Evolutionary conservation across 108 stramenopile genomes (phyloP), one percentile per base, ranked within the genome.

Genomic region (Aureococcus anophagefferens): DNA sequence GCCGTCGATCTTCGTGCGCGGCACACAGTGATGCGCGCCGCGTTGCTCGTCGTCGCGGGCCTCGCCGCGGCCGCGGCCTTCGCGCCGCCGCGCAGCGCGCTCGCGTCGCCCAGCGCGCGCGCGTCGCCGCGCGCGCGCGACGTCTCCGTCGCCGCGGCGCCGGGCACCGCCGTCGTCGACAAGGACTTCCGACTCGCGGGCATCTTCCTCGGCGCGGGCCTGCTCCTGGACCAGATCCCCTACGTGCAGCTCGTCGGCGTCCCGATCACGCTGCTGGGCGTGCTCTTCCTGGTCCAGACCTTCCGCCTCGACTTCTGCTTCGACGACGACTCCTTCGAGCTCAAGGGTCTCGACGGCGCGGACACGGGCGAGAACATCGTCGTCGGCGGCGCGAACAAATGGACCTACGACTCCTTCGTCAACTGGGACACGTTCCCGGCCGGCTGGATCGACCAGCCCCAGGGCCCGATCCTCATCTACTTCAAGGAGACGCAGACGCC

Each of bases 401-500:
- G 88, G 88, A 68, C 70, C 9, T 89, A 88, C 72, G 30, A 78
- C 66, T 81, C 80, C 34, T 83, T 86, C 70, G 83, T 81, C 33
- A 88, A 87, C 66, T 86, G 83, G 76, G 85, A 81, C 36, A 72
- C 80, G 0, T 86, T 83, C 80, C 84, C 88, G 13, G 83, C 66
- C 68, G 78, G 72, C 14, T 59, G 51, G 51, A 40, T 40, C 37
- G 37, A 40, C 37, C 37, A 40, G 37, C 37, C 37, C 46, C 67
- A 83, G 7, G 79, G 85, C 62, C 88, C 88, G 46, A 84, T 89
- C 70, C 78, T 89, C 35, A 72, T 89, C 45, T 89, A 89, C 72
- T 89, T 89, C 74, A 88, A 85, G 71, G 88, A 89, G 75, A 85
- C 75, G 37, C 87, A 88, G 77, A 89, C 88, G 46, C 85, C 86